Evolutionary conservation across 1,284 basidiomycete species (phyloP).

Genomic region (Exobasidium rhododendri): DNA sequence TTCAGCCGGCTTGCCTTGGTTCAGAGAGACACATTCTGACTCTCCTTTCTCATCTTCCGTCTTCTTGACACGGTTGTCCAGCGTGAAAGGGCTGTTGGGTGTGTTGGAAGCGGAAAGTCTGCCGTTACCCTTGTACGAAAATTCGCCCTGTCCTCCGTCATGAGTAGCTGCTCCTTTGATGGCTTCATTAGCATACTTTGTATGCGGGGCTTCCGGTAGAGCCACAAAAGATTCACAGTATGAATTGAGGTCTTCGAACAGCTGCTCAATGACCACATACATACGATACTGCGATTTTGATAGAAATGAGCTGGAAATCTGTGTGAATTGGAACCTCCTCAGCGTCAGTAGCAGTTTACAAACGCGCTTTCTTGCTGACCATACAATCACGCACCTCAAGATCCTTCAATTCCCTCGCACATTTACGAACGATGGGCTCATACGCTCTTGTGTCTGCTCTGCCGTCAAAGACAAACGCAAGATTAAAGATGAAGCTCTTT

Average conservation of each 20-base stretch:
- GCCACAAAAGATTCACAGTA: constrained; percentile 61
- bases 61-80: background rate
- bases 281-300: constrained; percentile 73
- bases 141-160: background rate
- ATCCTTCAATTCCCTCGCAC: constrained; percentile 76
- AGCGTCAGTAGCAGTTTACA: background rate
- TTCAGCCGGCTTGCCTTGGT: background rate
- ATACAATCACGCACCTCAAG: constrained; percentile 69
- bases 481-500: constrained; percentile 80
- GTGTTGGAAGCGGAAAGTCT: too few species aligned
- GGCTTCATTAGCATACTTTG: constrained; percentile 21
- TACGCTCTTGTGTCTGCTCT: constrained; percentile 87
- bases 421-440: constrained; percentile 91
- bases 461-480: constrained; percentile 83
- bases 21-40: background rate
- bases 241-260: constrained; percentile 94
- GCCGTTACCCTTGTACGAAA: background rate
- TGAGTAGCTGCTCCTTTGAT: background rate
- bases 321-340: too few species aligned
- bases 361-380: background rate
- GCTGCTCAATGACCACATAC: constrained; percentile 84
- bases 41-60: constrained; percentile 5
- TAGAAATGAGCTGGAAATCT: constrained; percentile 87
- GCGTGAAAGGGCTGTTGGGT: background rate
- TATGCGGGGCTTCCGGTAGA: constrained; percentile 45